Evolutionary conservation across 2,329 filamentous ascomycete species (phyloP), one percentile per base, ranked within the genome.

Genomic region (Aspergillus awamori): DNA sequence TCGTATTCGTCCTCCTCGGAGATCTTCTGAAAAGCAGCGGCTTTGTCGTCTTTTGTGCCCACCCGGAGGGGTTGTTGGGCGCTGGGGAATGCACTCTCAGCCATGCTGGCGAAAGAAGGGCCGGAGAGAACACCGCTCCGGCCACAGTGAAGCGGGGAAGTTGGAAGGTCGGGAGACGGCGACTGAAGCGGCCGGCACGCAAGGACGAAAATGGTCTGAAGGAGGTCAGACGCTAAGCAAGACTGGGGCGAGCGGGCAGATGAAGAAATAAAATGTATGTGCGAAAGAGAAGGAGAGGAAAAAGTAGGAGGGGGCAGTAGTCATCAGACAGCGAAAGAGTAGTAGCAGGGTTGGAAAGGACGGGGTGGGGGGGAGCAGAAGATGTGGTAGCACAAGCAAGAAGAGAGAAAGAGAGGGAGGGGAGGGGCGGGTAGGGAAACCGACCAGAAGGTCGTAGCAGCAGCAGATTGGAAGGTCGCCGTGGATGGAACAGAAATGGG

Each of bases 1-100:
- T 93, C 91, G 72, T 86, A 87, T 75, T 94, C 91, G 57, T 96
- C 92, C 71, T 96, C 92, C 78, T 96, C 92, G 62, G 84, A 81
- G 61, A 94, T 87, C 63, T 91, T 86, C 64, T 84, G 84, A 77
- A 86, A 85, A 69, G 76, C 75, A 61, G 76, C 71, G 65, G 73
- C 75, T 69, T 79, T 81, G 65, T 82, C 79, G 65, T 79, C 80
- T 61, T 88, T 89, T 69, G 93, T 93, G 51, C 89, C 89, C 77
- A 93, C 92, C 78, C 87, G 87, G 75, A 89, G 87, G 70, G 93
- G 93, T 38, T 91, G 91, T 77, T 93, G 95, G 77, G 88, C 86
- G 76, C 91, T 92, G 61, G 89, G 90, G 78, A 96, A 95, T 70
- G 65, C 65, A 71, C 85, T 88, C 75, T 88, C 87, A 68, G 92